Base-by-base conservation (phyloP, 2,329 filamentous ascomycete species). In the Penicillium freii region DNA sequence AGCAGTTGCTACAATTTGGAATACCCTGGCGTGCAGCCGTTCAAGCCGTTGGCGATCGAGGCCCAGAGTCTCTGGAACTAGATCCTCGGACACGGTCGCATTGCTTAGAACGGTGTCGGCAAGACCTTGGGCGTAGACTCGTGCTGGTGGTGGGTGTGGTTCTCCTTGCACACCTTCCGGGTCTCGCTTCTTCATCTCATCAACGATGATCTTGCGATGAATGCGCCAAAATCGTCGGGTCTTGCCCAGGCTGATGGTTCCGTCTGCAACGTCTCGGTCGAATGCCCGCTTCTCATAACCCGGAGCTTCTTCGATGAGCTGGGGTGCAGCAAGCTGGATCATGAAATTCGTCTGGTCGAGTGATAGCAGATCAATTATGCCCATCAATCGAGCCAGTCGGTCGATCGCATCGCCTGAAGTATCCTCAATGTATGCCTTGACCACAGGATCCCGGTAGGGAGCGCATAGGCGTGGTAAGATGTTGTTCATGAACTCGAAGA, bases 301-400 rank as follows among this genome's bases (percentile, higher is more conserved):
- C 2, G 82, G 77, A 6, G 83, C 82, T 63, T 86, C 84, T 61
- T 84, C 80, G 57, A 87, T 82, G 39, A 88, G 77, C 9, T 81
- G 81, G 2, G 84, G 84, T 2, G 84, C 83, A 9, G 82, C 82
- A 36, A 83, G 78, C 72, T 82, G 83, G 49, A 88, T 78, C 69
- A 87, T 81, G 71, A 86, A 87, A 68, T 88, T 88, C 7, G 84
- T 84, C 65, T 87, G 85, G 66, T 88, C 85, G 31, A 88, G 73
- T 10, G 81, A 84, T 23, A 88, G 75, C 34, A 84, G 74, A 62
- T 88, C 85, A 51, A 87, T 85, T 50, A 85, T 80, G 52, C 84
- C 80, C 62, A 87, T 80, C n/a, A 88, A 73, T 61, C 81, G 80
- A 67, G 85, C 84, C 11, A 87, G 74, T 63, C 86, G 85, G 64